Conservation (phyloP, 2,329 filamentous ascomycete species). For the Phaeosphaeriaceae sp. region DNA sequence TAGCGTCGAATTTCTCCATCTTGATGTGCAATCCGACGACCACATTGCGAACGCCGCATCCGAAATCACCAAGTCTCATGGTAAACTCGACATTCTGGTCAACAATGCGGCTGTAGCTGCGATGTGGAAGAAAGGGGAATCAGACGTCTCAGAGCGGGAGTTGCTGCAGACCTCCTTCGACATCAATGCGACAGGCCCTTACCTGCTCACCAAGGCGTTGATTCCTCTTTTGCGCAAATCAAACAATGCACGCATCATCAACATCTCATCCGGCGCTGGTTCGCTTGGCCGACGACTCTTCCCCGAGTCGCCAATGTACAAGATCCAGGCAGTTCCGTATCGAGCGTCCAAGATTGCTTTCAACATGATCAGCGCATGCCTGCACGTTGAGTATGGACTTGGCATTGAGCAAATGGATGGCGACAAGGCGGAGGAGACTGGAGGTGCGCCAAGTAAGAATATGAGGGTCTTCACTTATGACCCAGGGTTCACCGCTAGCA, state of each 20-base stretch:
- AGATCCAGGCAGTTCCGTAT: constrained; percentile 38
- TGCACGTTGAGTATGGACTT: constrained; percentile 39
- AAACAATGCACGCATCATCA: constrained; percentile 41
- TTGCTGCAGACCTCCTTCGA: constrained; percentile 35
- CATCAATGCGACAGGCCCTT: constrained; percentile 39
- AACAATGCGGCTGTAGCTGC: constrained; percentile 49
- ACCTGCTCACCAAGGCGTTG: constrained; percentile 31
- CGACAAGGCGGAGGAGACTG: constrained; percentile 4
- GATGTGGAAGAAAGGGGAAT: constrained; percentile 2
- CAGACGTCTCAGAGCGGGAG: constrained; percentile 27
- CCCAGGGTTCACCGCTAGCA: constrained; percentile 49
- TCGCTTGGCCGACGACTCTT: constrained; percentile 41
- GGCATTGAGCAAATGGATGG: constrained; percentile 16
- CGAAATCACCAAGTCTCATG: constrained; percentile 34
- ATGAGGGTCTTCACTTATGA: constrained; percentile 51
- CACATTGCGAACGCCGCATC: constrained; percentile 50
- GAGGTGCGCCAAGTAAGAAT: constrained; percentile 10
- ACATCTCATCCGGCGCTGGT: constrained; percentile 46
- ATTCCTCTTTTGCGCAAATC: constrained; percentile 26
- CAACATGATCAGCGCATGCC: constrained; percentile 49
- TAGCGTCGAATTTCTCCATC: constrained; percentile 48
- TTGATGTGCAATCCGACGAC: constrained; percentile 55
- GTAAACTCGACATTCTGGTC: constrained; percentile 48
- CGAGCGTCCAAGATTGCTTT: constrained; percentile 49
- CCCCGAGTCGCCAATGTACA: constrained; percentile 34